A percentile compares a stretch with the other conserved stretches of the same genome.
Conservation (phyloP, 176 grass and related monocot species). For the Pontederia paniculata region DNA sequence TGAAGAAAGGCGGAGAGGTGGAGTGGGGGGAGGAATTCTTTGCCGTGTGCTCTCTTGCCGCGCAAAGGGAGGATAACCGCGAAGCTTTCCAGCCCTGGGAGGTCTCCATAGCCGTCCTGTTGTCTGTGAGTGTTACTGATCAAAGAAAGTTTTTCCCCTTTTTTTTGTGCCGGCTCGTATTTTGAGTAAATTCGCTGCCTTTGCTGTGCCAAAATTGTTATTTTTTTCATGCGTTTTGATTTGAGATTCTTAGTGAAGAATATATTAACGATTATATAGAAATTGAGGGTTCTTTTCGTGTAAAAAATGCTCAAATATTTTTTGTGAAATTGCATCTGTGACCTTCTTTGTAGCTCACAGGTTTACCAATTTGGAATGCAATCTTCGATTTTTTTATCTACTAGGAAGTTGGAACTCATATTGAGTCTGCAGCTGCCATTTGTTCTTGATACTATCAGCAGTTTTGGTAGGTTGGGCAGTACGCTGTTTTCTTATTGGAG, state of each 20-base stretch:
- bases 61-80: conserved; percentile 31
- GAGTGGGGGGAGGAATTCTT: conserved; percentile 83
- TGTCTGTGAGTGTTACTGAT: conserved; percentile 43
- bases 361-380: too few relatives aligned
- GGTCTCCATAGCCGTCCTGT: conserved; percentile 43
- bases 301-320: too few relatives aligned
- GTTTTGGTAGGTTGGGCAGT: neutral
- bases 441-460: too few relatives aligned
- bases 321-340: too few relatives aligned
- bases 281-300: too few relatives aligned
- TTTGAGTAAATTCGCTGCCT: neutral
- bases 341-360: too few relatives aligned
- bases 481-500: neutral
- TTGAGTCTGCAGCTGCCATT: neutral
- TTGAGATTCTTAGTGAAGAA: too few relatives aligned
- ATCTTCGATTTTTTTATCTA: too few relatives aligned
- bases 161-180: neutral
- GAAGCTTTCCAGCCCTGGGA: conserved; percentile 67
- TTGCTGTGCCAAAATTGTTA: too few relatives aligned
- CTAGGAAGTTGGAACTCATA: neutral
- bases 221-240: too few relatives aligned
- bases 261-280: too few relatives aligned
- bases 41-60: conserved; percentile 36
- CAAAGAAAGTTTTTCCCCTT: neutral
- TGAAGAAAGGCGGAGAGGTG: conserved; percentile 22